A percentile compares a stretch with the other conserved stretches of the same genome.
These are phyloP conservation scores for Exsudoporus floridanus DNA, from an alignment of 1,284 basidiomycete species.

Conservation along the genomic window DNA sequence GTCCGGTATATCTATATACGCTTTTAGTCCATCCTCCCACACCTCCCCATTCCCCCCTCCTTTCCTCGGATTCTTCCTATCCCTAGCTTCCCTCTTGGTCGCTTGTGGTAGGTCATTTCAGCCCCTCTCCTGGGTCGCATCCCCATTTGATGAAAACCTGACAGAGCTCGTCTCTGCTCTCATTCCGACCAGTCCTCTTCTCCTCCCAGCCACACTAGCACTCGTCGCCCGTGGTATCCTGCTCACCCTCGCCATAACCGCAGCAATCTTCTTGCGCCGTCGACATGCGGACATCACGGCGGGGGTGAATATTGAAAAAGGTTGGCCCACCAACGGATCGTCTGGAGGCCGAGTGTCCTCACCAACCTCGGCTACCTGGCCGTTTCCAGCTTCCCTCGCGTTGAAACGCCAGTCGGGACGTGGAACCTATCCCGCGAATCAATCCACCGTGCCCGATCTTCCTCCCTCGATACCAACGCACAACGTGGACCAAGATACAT, in stretches of 20 bases:
- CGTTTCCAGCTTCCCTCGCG: slow-evolving; percentile 33
- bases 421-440: background rate
- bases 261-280: slow-evolving; percentile 9
- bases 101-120: slow-evolving; percentile 26
- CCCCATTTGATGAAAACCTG: background rate
- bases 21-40: slow-evolving; percentile 14
- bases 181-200: slow-evolving; percentile 23
- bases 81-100: slow-evolving; percentile 24
- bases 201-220: slow-evolving; percentile 28
- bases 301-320: slow-evolving; percentile 15
- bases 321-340: background rate
- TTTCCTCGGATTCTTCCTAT: slow-evolving; percentile 18
- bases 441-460: background rate
- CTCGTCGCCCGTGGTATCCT: slow-evolving; percentile 25
- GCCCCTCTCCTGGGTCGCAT: background rate
- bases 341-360: slow-evolving; percentile 27
- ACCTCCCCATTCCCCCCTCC: slow-evolving; percentile 7
- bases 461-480: slow-evolving; percentile 3
- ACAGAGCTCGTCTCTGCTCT: slow-evolving; percentile 29
- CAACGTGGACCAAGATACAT: background rate
- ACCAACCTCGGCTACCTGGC: slow-evolving; percentile 35
- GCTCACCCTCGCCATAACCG: slow-evolving; percentile 16
- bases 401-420: slow-evolving; percentile 4
- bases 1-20: slow-evolving; percentile 28
- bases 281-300: background rate